Evolutionary conservation across 139 green algal genomes (phyloP), one percentile per base, ranked within the genome.

Genomic region (Zygnema circumcarinatum): DNA sequence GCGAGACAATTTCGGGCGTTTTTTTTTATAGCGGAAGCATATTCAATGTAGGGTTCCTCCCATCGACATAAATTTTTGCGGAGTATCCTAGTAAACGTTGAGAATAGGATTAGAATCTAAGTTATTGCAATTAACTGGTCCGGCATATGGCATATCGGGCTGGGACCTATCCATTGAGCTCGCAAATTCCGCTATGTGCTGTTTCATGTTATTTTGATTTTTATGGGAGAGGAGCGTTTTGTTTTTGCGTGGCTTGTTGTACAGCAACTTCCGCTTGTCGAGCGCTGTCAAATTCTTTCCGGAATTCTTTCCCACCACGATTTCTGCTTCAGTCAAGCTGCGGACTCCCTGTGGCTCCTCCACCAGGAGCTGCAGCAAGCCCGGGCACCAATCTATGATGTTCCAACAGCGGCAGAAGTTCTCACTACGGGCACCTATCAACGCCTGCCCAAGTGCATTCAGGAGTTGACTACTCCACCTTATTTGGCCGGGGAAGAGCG

Each of bases 371-470:
- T 94, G 25, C 35, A 90, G 75, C 41, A 84, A 32, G 67, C 67
- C 2, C 54, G 62, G 0, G 92, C 84, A 2, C 93, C 93, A 11
- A 39, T 84, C 29, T 95, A 91, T 39, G 93, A 95, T 36, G 84
- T 95, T 22, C 78, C 83, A 76, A 91, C 91, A 1, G 92, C 93
- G 32, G 54, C 92, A 38, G 83, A 92, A n/a, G 76, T 95, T 22
- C 76, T 93, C 7, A 62, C 76, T 39, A 89, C 79, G 21, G 88
- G 90, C 21, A 35, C 80, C n/a, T 88, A 82, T 75, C 68, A 47
- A 38, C 81, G 86, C 20, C 52, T 91, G 25, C 86, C 86, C 21
- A 36, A 85, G 32, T 81, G 32, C 38, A 47, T 89, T 2, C 32
- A 89, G 33, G 84, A 87, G 32, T 40, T 89, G 11, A 39, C 39